Evolutionary conservation across 2,329 filamentous ascomycete species (phyloP).

Genomic region (Sordariomycetes sp.): DNA sequence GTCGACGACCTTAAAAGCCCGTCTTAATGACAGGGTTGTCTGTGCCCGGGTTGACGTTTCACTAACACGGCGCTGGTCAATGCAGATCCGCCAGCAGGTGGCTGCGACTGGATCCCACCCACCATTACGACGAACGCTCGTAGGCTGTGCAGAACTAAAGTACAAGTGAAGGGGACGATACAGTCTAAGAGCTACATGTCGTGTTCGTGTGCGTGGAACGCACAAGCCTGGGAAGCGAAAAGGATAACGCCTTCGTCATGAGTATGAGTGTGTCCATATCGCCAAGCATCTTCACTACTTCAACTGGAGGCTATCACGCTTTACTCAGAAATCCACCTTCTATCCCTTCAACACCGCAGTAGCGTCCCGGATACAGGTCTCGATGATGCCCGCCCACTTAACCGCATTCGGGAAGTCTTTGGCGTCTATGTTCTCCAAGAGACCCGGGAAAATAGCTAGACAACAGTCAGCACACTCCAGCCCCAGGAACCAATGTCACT

Average conservation of each 20-base stretch:
- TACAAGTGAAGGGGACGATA: too few relatives aligned
- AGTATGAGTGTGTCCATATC: neutral
- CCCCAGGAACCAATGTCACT: neutral
- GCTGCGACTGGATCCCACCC: neutral
- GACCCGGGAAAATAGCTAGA: conserved; percentile 46
- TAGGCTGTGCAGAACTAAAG: neutral
- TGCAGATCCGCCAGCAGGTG: neutral
- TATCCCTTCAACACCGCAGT: conserved; percentile 19
- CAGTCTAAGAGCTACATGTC: too few relatives aligned
- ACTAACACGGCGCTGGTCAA: neutral
- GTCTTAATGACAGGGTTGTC: neutral
- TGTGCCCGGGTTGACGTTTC: neutral
- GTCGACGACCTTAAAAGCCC: neutral
- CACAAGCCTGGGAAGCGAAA: too few relatives aligned
- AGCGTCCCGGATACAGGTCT: conserved; percentile 32
- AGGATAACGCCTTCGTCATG: neutral
- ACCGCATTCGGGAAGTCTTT: conserved; percentile 43
- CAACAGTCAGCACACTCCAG: conserved; percentile 9
- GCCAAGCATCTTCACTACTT: neutral
- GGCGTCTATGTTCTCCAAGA: conserved; percentile 48
- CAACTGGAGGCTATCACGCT: neutral
- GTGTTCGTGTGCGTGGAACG: too few relatives aligned
- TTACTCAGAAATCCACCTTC: neutral
- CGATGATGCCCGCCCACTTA: conserved; percentile 47
- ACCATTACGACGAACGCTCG: neutral